A percentile compares a stretch with the other conserved stretches of the same genome.
phyloP scores from a whole-genome alignment of 352 stramenopile genomes.

The Phytopythium cucurbitacearum region DNA sequence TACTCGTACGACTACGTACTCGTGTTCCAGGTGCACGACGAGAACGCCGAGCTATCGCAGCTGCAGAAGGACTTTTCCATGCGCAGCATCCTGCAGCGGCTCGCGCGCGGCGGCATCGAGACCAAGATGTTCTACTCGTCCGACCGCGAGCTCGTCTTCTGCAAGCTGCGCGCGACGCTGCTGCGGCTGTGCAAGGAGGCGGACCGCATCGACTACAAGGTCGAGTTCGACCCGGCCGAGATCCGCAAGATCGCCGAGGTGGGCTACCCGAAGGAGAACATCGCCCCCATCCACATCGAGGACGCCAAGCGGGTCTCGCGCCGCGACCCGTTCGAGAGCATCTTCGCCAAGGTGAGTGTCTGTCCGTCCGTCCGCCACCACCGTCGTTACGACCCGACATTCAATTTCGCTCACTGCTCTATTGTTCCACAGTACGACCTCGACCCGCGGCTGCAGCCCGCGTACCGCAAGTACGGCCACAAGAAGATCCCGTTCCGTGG shows the following conservation, averaged over 20 bases:
- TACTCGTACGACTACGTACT: conserved; percentile 82
- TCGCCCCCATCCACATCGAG: conserved; percentile 61
- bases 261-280: conserved; percentile 53
- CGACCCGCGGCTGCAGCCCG: conserved; percentile 46
- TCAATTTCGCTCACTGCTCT: background rate
- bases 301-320: conserved; percentile 41
- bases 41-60: conserved; percentile 42
- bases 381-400: conserved; percentile 4
- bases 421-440: conserved; percentile 41
- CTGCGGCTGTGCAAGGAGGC: conserved; percentile 64
- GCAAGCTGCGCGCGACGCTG: conserved; percentile 66
- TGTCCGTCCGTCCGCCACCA: conserved; percentile 12
- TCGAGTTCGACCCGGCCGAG: conserved; percentile 62
- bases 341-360: conserved; percentile 52
- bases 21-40: conserved; percentile 80
- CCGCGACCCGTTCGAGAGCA: conserved; percentile 60
- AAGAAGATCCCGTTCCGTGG: conserved; percentile 73
- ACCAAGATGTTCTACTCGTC: conserved; percentile 83
- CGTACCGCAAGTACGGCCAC: conserved; percentile 66
- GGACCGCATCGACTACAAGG: conserved; percentile 74
- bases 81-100: conserved; percentile 61
- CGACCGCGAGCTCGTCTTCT: conserved; percentile 67
- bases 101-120: conserved; percentile 67
- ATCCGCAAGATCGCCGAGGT: conserved; percentile 49
- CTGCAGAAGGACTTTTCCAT: conserved; percentile 68